phyloP scores from a whole-genome alignment of 441 rosid genomes.

The Gossypium davidsonii region DNA sequence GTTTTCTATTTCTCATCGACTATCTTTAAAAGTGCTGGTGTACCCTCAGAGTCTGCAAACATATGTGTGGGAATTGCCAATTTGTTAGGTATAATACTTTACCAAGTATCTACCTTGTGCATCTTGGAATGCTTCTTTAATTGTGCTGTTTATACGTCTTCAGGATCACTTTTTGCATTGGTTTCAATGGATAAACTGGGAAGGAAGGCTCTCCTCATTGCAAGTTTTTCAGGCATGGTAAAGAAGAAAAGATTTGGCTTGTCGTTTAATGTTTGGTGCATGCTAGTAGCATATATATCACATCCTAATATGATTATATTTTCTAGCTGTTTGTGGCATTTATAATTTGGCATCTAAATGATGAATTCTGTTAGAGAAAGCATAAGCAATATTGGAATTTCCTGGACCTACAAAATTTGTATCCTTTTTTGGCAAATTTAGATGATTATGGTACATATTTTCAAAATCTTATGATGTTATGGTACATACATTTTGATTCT shows the following conservation, averaged over 20 bases:
- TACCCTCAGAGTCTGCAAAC: conserved; percentile 64
- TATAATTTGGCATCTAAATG: not conserved
- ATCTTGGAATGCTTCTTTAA: conserved; percentile 12
- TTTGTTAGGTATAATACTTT: conserved; percentile 43
- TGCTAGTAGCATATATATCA: not conserved
- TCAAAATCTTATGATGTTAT: too few species aligned
- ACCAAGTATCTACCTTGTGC: conserved; percentile 4
- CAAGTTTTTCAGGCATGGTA: conserved; percentile 72
- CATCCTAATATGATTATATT: not conserved
- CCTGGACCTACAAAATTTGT: not conserved
- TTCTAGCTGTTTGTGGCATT: conserved; percentile 3
- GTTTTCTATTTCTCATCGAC: conserved; percentile 77
- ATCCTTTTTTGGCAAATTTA: not conserved
- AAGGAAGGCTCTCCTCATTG: conserved; percentile 56
- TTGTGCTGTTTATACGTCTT: conserved; percentile 9
- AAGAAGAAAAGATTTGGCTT: conserved; percentile 8
- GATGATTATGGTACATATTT: not conserved
- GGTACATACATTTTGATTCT: too few species aligned
- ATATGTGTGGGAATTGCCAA: conserved; percentile 60
- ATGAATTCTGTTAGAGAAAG: not conserved
- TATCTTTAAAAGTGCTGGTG: conserved; percentile 65
- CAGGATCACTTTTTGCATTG: conserved; percentile 59
- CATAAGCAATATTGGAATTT: not conserved
- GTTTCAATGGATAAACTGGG: conserved; percentile 70
- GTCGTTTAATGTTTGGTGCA: not conserved